Evolutionary conservation across 495 filamentous ascomycete species (phyloP).

Genomic region (Aspergillus affinis): DNA sequence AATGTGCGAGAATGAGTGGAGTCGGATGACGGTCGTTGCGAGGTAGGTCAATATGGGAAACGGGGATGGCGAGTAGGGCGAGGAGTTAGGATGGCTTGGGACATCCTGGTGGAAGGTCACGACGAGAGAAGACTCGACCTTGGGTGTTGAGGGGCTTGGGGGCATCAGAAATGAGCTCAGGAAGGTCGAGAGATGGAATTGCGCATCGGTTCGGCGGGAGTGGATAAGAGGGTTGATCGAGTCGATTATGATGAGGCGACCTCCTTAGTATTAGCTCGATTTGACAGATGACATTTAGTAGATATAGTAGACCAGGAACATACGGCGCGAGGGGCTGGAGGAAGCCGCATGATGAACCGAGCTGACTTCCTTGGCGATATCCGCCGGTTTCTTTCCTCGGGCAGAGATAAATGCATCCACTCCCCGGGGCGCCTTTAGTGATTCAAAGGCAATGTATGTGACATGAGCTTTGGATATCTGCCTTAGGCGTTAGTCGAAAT

Average conservation of each 20-base stretch:
- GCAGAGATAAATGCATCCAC: slow-evolving; percentile 65
- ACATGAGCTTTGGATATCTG: slow-evolving; percentile 59
- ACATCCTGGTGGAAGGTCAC: slow-evolving; percentile 48
- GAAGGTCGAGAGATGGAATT: slow-evolving; percentile 39
- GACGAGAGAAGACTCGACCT: slow-evolving; percentile 42
- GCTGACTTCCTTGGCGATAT: slow-evolving; percentile 57
- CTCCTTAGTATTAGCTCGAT: slow-evolving; percentile 24
- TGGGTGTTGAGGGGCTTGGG: slow-evolving; percentile 20
- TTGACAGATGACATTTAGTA: neutral
- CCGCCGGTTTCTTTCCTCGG: slow-evolving; percentile 55
- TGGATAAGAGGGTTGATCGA: slow-evolving; percentile 42
- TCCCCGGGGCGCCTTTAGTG: slow-evolving; percentile 55
- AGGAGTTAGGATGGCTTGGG: slow-evolving; percentile 50
- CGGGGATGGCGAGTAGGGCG: slow-evolving; percentile 65
- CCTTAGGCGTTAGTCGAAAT: neutral
- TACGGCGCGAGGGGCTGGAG: slow-evolving; percentile 34
- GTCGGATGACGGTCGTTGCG: slow-evolving; percentile 64
- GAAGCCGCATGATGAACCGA: slow-evolving; percentile 28
- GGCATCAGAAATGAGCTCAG: slow-evolving; percentile 38
- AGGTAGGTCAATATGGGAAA: slow-evolving; percentile 61
- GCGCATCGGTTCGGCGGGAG: slow-evolving; percentile 25
- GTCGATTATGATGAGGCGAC: slow-evolving; percentile 47
- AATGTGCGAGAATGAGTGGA: slow-evolving; percentile 67
- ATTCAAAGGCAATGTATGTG: slow-evolving; percentile 78
- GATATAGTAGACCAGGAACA: slow-evolving; percentile 10